Conservation (phyloP, 805 yeast species). For the Barnettozyma salicaria region DNA sequence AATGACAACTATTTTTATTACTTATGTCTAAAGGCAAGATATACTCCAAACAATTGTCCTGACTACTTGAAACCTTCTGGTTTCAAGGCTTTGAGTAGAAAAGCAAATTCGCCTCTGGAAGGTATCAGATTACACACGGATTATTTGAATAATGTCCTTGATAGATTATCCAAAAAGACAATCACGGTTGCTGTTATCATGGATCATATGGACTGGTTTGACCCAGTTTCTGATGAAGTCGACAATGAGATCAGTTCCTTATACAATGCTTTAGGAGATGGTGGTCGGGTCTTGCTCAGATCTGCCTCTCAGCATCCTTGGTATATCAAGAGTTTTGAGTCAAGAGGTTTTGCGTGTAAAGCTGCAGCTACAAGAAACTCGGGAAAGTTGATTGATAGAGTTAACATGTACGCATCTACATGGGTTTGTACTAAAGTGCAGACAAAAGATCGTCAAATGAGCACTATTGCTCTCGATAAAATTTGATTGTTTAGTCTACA, state of each 20-base stretch:
- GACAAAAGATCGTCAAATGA: conserved; percentile 24
- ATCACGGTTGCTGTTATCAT: conserved; percentile 74
- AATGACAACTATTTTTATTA: conserved; percentile 76
- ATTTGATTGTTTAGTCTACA: not conserved
- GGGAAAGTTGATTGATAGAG: conserved; percentile 67
- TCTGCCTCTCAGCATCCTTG: conserved; percentile 72
- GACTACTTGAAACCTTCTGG: conserved; percentile 62
- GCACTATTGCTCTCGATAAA: conserved; percentile 20
- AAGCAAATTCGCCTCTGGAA: conserved; percentile 47
- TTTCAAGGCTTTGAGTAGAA: conserved; percentile 41
- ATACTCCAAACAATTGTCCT: conserved; percentile 63
- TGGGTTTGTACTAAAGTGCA: conserved; percentile 66
- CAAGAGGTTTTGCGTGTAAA: conserved; percentile 58
- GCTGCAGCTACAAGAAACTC: conserved; percentile 64
- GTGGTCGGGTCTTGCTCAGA: conserved; percentile 72
- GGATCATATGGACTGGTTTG: conserved; percentile 95
- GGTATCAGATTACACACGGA: conserved; percentile 76
- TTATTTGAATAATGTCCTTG: conserved; percentile 67
- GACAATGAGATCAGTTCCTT: conserved; percentile 60
- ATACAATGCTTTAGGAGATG: conserved; percentile 51
- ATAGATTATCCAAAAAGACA: conserved; percentile 53
- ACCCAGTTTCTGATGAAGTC: conserved; percentile 58
- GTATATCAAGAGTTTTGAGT: conserved; percentile 67
- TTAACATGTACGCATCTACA: conserved; percentile 84
- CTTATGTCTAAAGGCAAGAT: conserved; percentile 56